phyloP scores from a whole-genome alignment of 2,329 filamentous ascomycete genomes.

The Aureobasidium lini region DNA sequence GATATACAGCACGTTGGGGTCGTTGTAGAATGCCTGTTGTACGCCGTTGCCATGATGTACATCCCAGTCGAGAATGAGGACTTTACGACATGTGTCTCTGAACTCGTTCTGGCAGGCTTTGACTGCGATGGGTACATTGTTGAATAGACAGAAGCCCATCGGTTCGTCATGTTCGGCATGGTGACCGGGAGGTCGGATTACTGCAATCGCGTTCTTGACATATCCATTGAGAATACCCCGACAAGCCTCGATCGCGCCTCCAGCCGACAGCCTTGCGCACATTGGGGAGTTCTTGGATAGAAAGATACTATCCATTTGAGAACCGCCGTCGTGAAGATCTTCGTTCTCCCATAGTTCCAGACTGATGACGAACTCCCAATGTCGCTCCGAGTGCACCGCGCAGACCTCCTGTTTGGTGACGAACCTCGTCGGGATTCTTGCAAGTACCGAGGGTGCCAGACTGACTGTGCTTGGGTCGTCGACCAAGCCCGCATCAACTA shows the following conservation, averaged over 20 bases:
- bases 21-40: conserved; percentile 91
- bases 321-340: conserved; percentile 55
- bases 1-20: conserved; percentile 92
- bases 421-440: conserved; percentile 67
- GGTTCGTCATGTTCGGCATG: conserved; percentile 81
- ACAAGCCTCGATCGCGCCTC: conserved; percentile 92
- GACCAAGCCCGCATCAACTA: conserved; percentile 74
- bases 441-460: conserved; percentile 44
- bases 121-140: conserved; percentile 93
- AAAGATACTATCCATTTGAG: conserved; percentile 40
- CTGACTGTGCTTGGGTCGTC: conserved; percentile 49
- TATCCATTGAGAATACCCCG: conserved; percentile 75
- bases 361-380: conserved; percentile 64
- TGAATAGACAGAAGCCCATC: conserved; percentile 96
- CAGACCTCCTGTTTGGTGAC: conserved; percentile 76
- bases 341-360: conserved; percentile 33
- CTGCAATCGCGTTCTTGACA: conserved; percentile 90
- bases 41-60: conserved; percentile 81
- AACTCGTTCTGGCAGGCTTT: conserved; percentile 77
- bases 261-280: conserved; percentile 75
- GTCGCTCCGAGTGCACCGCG: conserved; percentile 66
- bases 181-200: conserved; percentile 90
- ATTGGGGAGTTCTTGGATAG: conserved; percentile 37
- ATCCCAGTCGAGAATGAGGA: conserved; percentile 88
- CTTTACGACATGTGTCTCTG: conserved; percentile 72